Base-by-base conservation (phyloP, 2,329 filamentous ascomycete species). In the Colletotrichum echinochloae region DNA sequence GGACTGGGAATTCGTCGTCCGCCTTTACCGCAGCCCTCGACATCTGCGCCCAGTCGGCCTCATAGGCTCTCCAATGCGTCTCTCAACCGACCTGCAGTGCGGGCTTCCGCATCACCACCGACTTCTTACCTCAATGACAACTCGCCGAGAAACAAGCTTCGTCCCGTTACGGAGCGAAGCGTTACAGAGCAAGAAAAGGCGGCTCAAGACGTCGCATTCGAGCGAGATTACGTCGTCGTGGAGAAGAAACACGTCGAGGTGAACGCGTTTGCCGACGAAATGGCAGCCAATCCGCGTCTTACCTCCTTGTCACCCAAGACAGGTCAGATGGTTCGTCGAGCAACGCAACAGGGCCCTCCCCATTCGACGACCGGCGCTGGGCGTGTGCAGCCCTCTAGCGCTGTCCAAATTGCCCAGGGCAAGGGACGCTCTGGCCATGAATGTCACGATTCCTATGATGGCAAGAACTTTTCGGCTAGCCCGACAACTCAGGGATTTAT, bases 231-330 rank as follows among this genome's bases (percentile, higher is more conserved):
- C 76, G 95, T 99, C 26, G 87, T 98, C 33, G 94, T 99, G 16
- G 96, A 99, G 83, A 97, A 98, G 83, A 91, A 92, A 74, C 92
- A 94, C 26, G 95, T 99, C 14, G 95, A 98, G 80, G 95, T 99
- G 60, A 98, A 99, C 79, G 96, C 96, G 3, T 92, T 99, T 76
- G 96, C 96, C 28, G 96, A 99, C 80, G 95, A 98, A 81, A 85
- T 99, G 78, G 95, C 94, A 54, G 92, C 94, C 62, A 95, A 93
- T 76, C 92, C 93, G 57, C 90, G 90, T 60, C 82, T 90, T 28
- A 86, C 88, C 74, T 70, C 82, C 37, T 39, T 73, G 6, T 85
- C 88, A 51, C 84, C 87, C 7, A 87, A 90, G 72, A 83, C 88
- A 11, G 89, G 89, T 12, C 85, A 89, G 28, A 89, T 96, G 77